phyloP scores from a whole-genome alignment of 2,329 filamentous ascomycete species.

The Mycosphaerella arachidis region DNA sequence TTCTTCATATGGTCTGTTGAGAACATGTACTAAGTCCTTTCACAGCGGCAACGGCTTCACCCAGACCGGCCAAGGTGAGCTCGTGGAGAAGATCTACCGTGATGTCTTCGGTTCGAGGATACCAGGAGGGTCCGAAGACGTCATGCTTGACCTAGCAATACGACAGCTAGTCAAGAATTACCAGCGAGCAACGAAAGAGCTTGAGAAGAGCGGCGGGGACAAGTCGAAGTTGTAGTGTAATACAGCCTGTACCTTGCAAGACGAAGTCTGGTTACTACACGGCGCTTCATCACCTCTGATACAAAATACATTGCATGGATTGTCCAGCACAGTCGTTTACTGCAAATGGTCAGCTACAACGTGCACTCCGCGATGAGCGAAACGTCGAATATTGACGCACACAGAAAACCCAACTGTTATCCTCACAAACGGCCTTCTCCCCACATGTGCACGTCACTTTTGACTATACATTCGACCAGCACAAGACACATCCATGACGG shows the following conservation, averaged over 20 bases:
- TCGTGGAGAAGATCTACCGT: slow-evolving; percentile 57
- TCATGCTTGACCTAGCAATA: slow-evolving; percentile 63
- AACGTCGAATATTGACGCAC: neutral
- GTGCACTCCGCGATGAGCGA: no score
- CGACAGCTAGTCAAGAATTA: slow-evolving; percentile 67
- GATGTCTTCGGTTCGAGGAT: slow-evolving; percentile 17
- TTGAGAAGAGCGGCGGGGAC: slow-evolving; percentile 39
- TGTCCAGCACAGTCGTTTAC: neutral
- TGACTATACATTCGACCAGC: neutral
- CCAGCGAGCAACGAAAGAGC: slow-evolving; percentile 51
- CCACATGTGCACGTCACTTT: neutral
- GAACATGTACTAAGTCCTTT: neutral
- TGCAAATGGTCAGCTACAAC: neutral
- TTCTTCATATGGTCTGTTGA: neutral
- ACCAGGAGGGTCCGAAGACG: slow-evolving; percentile 63
- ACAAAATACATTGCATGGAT: no score
- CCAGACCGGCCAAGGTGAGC: slow-evolving; percentile 62
- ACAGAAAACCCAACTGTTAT: neutral
- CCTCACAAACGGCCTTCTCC: neutral
- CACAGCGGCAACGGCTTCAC: slow-evolving; percentile 62
- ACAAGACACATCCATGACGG: neutral
- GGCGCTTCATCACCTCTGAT: no score
- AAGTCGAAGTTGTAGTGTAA: slow-evolving; percentile 41
- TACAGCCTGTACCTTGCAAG: no score
- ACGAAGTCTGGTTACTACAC: no score